Evolutionary conservation across 441 rosid species (phyloP), one percentile per base, ranked within the genome.

Genomic region (Populus hybrid): DNA sequence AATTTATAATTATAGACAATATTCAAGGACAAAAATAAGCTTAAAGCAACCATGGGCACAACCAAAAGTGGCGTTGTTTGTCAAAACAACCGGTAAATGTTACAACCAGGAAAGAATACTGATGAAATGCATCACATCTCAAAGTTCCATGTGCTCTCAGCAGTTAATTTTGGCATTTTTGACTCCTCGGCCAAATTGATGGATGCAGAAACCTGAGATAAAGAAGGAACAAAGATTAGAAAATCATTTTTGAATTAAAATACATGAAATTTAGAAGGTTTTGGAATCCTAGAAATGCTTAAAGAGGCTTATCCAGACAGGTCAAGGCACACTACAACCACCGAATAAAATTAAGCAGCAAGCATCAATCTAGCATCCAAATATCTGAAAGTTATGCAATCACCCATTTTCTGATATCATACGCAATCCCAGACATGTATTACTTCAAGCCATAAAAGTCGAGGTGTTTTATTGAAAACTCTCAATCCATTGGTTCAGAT

Each of bases 81-180:
- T 75, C 78, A 73, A 80, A 74, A 26, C 14, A 53, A 35, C 28
- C 6, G 8, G 73, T 65, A 76, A 83, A 67, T 69, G 67, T 35
- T 24, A 66, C 72, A 50, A 11, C 19, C 24, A 46, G 50, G 78
- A 75, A 74, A 74, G 63, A 63, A 70, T 40, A 72, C 14, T 28
- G 61, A 75, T 71, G 64, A 50, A 77, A 83, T 32, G 53, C 19
- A 70, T 88, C 76, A 89, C 78, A 91, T 79, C 72, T 91, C 92
- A 61, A 90, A 81, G 81, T 88, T 83, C 95, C 95, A 92, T 7
- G 90, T 85, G 11, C 80, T 89, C 82, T 93, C 97, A 6, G 94
- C 97, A 2, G 72, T 85, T 72, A 90, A 21, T 76, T 90, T 91
- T 6, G 97, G 96, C 73, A 86, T 84, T 81, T 86, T 91, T 34